Base-by-base conservation (phyloP, 2,329 filamentous ascomycete species). In the Penicillium sclerotigenum region DNA sequence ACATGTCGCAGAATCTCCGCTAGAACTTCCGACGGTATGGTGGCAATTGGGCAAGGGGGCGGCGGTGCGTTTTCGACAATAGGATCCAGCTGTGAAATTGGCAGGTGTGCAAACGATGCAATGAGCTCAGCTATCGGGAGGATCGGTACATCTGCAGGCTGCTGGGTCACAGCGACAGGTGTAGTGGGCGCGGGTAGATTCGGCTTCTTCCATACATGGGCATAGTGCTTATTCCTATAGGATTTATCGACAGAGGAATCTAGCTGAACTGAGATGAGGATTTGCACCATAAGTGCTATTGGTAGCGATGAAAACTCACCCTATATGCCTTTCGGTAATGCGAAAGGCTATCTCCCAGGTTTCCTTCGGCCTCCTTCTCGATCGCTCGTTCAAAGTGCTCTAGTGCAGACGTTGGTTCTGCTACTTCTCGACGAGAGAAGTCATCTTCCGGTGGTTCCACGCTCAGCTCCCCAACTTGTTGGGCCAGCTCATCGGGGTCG, bases 351-450 rank as follows among this genome's bases (percentile, higher is more conserved):
- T 97, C 93, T 5, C 92, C 91, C 48, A 97, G 80, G 60, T 85
- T 94, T 0, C 94, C 94, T 65, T 89, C 84, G 0, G 82, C 83
- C 75, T 99, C 94, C 73, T 87, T 91, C 74, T 95, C 89, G 54
- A 96, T 92, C 4, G 93, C 94, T 70, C 84, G 85, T 71, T 97
- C 94, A 67, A 94, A 97, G 72, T 96, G 90, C 65, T 97, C 94
- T 16, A 99, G 76, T 0, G 94, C 94, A 11, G 92, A 89, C 22
- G 80, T 78, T 5, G 89, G 89, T 64, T 88, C 83, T 22, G 64
- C 67, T 47, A 58, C 53, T 38, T 59, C 65, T 8, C 62, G 60
- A 18, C 67, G 68, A 43, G 57, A 58, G 16, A 78, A 77, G 5
- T 64, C 76, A 51, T 76, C 75, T 41, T 75, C 72, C 10, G 62